These are phyloP conservation scores for Teunomyces stri DNA, from an alignment of 805 yeast genomes.

Conservation along the genomic window DNA sequence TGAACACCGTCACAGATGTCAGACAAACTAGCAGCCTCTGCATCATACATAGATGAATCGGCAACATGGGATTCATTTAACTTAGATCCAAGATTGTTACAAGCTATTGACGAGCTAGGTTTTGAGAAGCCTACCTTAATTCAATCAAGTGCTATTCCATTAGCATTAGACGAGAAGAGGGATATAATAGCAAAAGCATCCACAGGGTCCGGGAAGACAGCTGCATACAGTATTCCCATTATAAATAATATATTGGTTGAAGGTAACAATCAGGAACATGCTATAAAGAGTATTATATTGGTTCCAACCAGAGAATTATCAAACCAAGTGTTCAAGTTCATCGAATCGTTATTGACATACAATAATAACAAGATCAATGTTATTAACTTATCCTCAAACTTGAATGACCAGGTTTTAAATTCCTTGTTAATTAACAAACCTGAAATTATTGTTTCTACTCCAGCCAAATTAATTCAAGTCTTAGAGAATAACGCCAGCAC, in stretches of 20 bases:
- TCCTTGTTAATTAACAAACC: slow-evolving; percentile 74
- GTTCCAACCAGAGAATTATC: slow-evolving; percentile 95
- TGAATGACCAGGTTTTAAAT: slow-evolving; percentile 66
- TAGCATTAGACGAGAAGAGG: slow-evolving; percentile 85
- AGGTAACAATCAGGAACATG: slow-evolving; percentile 23
- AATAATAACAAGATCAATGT: slow-evolving; percentile 65
- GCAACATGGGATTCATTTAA: slow-evolving; percentile 71
- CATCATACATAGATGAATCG: slow-evolving; percentile 69
- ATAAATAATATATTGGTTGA: slow-evolving; percentile 67
- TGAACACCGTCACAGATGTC: slow-evolving; percentile 6
- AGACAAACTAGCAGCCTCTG: slow-evolving; percentile 48
- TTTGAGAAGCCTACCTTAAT: slow-evolving; percentile 85
- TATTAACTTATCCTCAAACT: slow-evolving; percentile 65
- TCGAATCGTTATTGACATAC: slow-evolving; percentile 64
- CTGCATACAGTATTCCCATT: slow-evolving; percentile 86
- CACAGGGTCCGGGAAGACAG: slow-evolving; percentile 95
- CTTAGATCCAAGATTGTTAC: slow-evolving; percentile 77
- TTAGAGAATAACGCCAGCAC: slow-evolving; percentile 46
- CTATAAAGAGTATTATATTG: slow-evolving; percentile 61
- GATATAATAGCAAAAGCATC: slow-evolving; percentile 92
- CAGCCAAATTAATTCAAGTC: slow-evolving; percentile 64
- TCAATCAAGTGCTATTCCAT: slow-evolving; percentile 87
- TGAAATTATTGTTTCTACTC: slow-evolving; percentile 82
- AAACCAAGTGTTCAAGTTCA: slow-evolving; percentile 73
- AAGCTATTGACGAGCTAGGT: slow-evolving; percentile 79